Percentiles rank a stretch among this genome's conserved stretches.
phyloP scores from a whole-genome alignment of 2,329 filamentous ascomycete species.

The Beauveria scarabaeidicola region DNA sequence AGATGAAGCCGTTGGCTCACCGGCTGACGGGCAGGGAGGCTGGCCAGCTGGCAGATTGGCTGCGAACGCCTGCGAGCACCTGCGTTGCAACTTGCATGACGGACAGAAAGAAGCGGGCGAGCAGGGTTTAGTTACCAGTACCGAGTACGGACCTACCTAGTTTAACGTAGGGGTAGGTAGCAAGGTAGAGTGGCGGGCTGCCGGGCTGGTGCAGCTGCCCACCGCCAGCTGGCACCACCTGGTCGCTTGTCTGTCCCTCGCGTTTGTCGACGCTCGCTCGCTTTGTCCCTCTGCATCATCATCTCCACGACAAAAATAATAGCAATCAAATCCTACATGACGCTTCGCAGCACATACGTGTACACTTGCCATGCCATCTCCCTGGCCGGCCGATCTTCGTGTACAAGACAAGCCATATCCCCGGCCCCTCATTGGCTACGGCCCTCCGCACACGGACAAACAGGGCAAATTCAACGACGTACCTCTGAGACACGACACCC shows the following conservation, averaged over 20 bases:
- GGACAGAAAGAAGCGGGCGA: not conserved
- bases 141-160: no score
- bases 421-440: not conserved
- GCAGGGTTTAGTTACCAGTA: not conserved
- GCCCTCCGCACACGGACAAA: not conserved
- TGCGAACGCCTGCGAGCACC: conserved; percentile 4
- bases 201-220: not conserved
- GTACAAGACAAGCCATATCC: not conserved
- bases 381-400: not conserved
- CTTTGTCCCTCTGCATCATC: not conserved
- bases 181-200: no score
- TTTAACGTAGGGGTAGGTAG: no score
- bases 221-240: not conserved
- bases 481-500: conserved; percentile 4
- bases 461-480: conserved; percentile 1
- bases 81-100: not conserved
- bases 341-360: not conserved
- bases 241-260: not conserved
- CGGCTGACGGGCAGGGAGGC: not conserved
- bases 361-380: not conserved
- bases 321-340: not conserved
- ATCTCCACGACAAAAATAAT: not conserved
- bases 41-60: not conserved
- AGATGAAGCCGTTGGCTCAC: not conserved
- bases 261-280: not conserved